Base-by-base conservation (phyloP, 192 early-diverging fungal species). In the Coemansia guatemalensis region DNA sequence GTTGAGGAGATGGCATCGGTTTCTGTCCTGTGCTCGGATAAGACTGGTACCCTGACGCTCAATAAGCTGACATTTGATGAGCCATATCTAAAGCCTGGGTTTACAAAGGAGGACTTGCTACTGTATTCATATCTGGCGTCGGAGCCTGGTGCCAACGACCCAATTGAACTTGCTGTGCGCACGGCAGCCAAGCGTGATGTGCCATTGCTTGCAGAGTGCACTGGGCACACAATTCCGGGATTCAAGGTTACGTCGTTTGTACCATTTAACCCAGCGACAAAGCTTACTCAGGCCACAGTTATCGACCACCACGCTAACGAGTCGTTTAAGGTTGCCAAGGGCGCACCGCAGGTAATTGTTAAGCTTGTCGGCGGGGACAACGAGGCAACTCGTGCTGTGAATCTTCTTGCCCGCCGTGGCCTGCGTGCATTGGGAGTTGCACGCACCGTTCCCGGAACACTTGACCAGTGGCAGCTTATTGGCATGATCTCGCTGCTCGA, bases 371-470 rank as follows among this genome's bases (percentile, higher is more conserved):
- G 90, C 74, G 90, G 88, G 56, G 87, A 93, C 75, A 86, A 89
- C 65, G 89, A 93, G 52, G 95, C 92, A 12, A 86, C 85, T 17
- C 82, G 82, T 47, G 93, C 93, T 24, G 93, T 97, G 35, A 92
- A 92, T 59, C 67, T 82, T 65, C 87, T 95, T 66, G 95, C 95
- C 12, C 79, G 84, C 55, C 90, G 93, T 67, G 94, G 95, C 69
- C 86, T 94, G 56, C 92, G 95, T 70, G 93, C 94, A 21, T 76
- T 98, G n/a, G 95, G 95, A 68, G 92, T 96, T 23, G 92, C 93
- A n/a, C 82, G 85, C 26, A 93, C 93, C 20, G 64, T 86, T 24
- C 85, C 88, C 53, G 86, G 82, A 12, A 82, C 81, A 20, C 63
- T 85, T 41, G 89, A 84, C 11, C 68, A 81, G 47, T 96, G 91